Percentiles rank a stretch among this genome's conserved stretches.
Evolutionary conservation across 2,329 filamentous ascomycete species (phyloP).

Genomic region (Albifimbria verrucaria): DNA sequence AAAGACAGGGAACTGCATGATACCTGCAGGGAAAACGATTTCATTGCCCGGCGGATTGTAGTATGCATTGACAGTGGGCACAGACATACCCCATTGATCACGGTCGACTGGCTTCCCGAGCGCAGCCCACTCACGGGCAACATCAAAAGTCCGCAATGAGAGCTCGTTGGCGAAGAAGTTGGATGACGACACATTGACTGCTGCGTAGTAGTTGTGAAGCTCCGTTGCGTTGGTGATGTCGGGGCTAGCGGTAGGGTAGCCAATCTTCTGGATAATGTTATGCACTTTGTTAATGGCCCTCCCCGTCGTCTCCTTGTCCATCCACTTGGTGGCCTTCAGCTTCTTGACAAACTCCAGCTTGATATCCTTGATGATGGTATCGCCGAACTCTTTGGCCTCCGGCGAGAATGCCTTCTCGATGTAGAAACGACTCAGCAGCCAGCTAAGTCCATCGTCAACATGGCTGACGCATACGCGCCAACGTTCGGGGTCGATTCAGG

Average conservation of each 20-base stretch:
- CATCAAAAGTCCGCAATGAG: constrained; percentile 44
- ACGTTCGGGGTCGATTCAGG: constrained; percentile 60
- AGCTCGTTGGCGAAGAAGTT: constrained; percentile 63
- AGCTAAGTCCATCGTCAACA: constrained; percentile 57
- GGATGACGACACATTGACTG: constrained; percentile 44
- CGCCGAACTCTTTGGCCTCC: constrained; percentile 62
- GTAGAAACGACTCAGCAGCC: constrained; percentile 70
- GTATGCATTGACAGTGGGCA: constrained; percentile 63
- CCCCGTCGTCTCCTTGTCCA: constrained; percentile 57
- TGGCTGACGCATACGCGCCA: constrained; percentile 63
- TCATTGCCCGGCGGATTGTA: constrained; percentile 64
- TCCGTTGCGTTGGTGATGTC: constrained; percentile 56
- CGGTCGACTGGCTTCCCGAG: constrained; percentile 59
- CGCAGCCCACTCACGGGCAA: constrained; percentile 50
- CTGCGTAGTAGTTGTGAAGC: constrained; percentile 54
- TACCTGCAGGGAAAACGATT: constrained; percentile 58
- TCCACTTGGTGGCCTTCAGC: constrained; percentile 59
- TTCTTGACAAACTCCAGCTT: constrained; percentile 62
- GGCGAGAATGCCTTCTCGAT: constrained; percentile 66
- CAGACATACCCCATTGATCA: constrained; percentile 58
- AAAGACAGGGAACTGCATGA: constrained; percentile 67
- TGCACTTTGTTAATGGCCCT: constrained; percentile 62
- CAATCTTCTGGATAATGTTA: constrained; percentile 66
- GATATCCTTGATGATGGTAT: constrained; percentile 68
- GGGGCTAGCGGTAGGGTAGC: constrained; percentile 58